Conservation (phyloP, 495 filamentous ascomycete species). For the Chaetomium fimeti region DNA sequence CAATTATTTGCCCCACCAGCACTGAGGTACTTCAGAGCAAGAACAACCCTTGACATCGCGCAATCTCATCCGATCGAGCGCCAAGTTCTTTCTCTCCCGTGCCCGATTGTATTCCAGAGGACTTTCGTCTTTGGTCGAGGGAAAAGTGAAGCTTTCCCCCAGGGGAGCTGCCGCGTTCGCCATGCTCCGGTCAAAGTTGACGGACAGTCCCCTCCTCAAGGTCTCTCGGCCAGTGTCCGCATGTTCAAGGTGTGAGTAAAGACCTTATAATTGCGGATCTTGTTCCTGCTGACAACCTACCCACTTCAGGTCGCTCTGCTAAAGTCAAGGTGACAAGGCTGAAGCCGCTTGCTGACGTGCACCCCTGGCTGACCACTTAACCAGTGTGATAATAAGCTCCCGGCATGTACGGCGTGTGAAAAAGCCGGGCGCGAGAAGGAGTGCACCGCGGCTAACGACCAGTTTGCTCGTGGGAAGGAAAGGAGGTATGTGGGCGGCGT, state of each 20-base stretch:
- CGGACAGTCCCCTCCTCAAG: constrained; percentile 75
- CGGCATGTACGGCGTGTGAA: constrained; percentile 89
- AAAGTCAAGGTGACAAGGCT: constrained; percentile 67
- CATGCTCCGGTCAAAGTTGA: constrained; percentile 50
- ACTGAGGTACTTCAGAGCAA: too few species aligned
- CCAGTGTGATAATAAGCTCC: constrained; percentile 88
- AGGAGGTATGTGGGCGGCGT: constrained; percentile 53
- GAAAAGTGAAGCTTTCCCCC: too few species aligned
- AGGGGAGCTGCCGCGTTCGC: constrained; percentile 6
- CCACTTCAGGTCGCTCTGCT: constrained; percentile 61
- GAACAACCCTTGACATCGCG: too few species aligned
- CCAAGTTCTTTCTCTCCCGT: background rate
- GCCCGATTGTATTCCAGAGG: background rate
- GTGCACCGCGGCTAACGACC: constrained; percentile 90
- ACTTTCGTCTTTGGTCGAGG: too few species aligned
- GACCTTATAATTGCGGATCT: background rate
- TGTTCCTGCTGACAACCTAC: constrained; percentile 26
- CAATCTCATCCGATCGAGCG: background rate
- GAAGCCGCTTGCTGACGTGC: background rate
- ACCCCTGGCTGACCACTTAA: constrained; percentile 19
- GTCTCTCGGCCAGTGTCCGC: constrained; percentile 91
- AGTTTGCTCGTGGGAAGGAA: constrained; percentile 92
- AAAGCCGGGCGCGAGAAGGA: constrained; percentile 73
- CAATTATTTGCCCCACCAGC: too few species aligned
- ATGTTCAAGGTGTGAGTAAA: constrained; percentile 71